Percentiles rank a stretch among this genome's conserved stretches.
phyloP scores from a whole-genome alignment of 148 eudicot species.

The Linanthus parryae region DNA sequence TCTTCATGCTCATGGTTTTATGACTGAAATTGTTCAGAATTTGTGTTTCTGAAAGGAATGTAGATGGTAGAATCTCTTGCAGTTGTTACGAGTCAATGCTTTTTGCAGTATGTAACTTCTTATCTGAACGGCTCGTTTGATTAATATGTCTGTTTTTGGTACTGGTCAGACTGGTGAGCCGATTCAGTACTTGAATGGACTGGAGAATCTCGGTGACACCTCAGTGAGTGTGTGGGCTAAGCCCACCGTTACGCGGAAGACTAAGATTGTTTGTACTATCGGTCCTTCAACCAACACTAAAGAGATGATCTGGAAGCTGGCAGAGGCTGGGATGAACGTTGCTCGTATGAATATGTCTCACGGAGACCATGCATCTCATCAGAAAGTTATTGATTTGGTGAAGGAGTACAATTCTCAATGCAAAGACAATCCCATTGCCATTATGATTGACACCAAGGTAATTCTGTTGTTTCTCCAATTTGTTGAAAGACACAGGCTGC shows the following conservation, averaged over 20 bases:
- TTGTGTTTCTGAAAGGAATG: too few species aligned
- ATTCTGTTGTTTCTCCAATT: conserved; percentile 1
- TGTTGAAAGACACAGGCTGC: neutral
- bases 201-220: conserved; percentile 43
- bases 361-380: conserved; percentile 97
- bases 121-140: too few species aligned
- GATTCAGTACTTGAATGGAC: conserved; percentile 34
- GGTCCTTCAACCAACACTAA: conserved; percentile 92
- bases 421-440: conserved; percentile 89
- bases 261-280: conserved; percentile 93
- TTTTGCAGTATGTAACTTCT: too few species aligned
- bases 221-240: conserved; percentile 59
- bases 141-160: conserved; percentile 3
- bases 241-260: conserved; percentile 73
- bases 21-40: too few species aligned
- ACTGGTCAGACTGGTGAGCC: conserved; percentile 42
- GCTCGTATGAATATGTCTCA: conserved; percentile 97
- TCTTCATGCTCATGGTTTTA: too few species aligned
- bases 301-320: conserved; percentile 97
- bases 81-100: too few species aligned
- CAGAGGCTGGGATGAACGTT: conserved; percentile 98
- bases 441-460: conserved; percentile 98
- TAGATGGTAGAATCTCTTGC: too few species aligned
- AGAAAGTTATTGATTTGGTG: conserved; percentile 90
- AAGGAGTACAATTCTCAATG: conserved; percentile 91